phyloP scores from a whole-genome alignment of 2,329 filamentous ascomycete genomes.

The Atkinsonella texensis region DNA sequence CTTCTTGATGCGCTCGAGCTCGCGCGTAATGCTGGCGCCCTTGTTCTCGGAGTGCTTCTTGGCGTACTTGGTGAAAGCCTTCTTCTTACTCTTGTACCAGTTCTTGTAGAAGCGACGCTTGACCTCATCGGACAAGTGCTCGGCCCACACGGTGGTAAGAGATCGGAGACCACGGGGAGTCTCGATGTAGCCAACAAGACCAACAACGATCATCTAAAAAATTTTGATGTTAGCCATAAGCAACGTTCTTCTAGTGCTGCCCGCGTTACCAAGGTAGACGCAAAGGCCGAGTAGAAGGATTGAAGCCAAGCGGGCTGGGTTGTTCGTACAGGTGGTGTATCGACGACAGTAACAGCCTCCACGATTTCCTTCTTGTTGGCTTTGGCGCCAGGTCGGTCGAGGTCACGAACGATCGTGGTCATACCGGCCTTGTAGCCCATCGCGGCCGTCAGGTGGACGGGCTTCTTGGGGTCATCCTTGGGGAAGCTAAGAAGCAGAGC shows the following conservation, averaged over 20 bases:
- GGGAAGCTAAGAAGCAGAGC: constrained; percentile 59
- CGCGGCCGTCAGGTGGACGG: constrained; percentile 92
- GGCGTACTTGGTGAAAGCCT: constrained; percentile 99
- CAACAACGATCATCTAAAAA: constrained; percentile 95
- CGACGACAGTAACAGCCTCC: constrained; percentile 77
- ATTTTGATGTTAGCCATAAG: constrained; percentile 56
- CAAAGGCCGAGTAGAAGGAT: constrained; percentile 13
- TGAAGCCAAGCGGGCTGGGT: constrained; percentile 68
- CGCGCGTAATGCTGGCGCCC: constrained; percentile 83
- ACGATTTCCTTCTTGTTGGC: constrained; percentile 98
- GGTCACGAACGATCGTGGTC: constrained; percentile 98
- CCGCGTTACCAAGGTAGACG: neutral
- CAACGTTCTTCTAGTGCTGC: constrained; percentile 21
- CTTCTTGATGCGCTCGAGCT: constrained; percentile 99
- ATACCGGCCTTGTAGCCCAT: constrained; percentile 99
- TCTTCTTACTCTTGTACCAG: constrained; percentile 99
- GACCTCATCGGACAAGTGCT: constrained; percentile 96
- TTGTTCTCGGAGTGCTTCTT: constrained; percentile 97
- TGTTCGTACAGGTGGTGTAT: constrained; percentile 91
- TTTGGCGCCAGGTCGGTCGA: constrained; percentile 98
- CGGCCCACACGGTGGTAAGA: constrained; percentile 98
- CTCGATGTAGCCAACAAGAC: constrained; percentile 99
- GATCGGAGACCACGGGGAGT: constrained; percentile 98
- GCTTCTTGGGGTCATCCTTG: constrained; percentile 99
- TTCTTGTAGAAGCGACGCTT: constrained; percentile 99